Evolutionary conservation across 441 rosid genomes (phyloP).

Genomic region (Syzygium malaccense): DNA sequence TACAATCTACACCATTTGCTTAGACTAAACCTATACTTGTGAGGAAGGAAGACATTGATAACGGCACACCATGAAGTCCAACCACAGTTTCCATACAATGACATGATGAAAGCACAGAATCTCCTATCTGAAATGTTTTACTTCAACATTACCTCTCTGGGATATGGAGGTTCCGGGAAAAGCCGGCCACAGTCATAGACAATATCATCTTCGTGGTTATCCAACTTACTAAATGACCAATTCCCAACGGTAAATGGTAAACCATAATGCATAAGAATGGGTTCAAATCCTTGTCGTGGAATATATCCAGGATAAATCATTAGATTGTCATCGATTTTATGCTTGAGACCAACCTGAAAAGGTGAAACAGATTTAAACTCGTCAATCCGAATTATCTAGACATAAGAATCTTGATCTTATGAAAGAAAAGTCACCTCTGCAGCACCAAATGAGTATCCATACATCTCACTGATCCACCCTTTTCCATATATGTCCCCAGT

Average conservation of each 20-base stretch:
- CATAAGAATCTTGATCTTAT: not conserved
- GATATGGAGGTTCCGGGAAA: slow-evolving; percentile 99
- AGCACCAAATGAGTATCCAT: slow-evolving; percentile 99
- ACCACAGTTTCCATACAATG: not conserved
- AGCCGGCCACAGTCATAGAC: slow-evolving; percentile 82
- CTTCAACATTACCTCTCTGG: slow-evolving; percentile 62
- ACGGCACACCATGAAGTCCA: not conserved
- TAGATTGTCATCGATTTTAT: slow-evolving; percentile 79
- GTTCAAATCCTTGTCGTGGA: slow-evolving; percentile 80
- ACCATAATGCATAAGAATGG: slow-evolving; percentile 93
- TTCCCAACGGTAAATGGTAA: slow-evolving; percentile 79
- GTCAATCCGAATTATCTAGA: not conserved
- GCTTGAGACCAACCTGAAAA: slow-evolving; percentile 86
- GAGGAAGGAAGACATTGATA: not conserved
- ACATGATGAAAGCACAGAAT: not conserved
- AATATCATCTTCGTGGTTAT: slow-evolving; percentile 86
- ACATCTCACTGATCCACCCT: slow-evolving; percentile 99
- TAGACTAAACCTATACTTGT: not conserved
- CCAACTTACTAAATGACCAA: slow-evolving; percentile 93
- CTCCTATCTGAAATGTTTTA: slow-evolving; percentile 3
- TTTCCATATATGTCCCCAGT: slow-evolving; percentile 91
- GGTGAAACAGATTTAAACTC: slow-evolving; percentile 1
- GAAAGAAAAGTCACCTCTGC: slow-evolving; percentile 53
- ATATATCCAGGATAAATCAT: slow-evolving; percentile 96
- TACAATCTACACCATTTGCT: not conserved